Evolutionary conservation across 192 early-diverging fungal species (phyloP).

Genomic region (Backusella mclennaniae): DNA sequence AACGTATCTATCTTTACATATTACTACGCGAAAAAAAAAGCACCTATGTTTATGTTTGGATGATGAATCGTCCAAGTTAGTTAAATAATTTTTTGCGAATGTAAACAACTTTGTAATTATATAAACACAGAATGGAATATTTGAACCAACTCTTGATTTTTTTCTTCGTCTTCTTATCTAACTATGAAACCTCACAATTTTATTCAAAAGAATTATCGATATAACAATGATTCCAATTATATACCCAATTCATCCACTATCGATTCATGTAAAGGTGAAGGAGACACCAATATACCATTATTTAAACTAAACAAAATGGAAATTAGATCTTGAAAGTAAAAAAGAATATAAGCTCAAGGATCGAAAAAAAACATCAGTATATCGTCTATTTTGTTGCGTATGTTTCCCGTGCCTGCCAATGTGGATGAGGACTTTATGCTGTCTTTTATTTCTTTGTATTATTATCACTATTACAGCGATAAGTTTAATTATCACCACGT

Average conservation of each 20-base stretch:
- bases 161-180: neutral
- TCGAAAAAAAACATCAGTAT: neutral
- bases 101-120: neutral
- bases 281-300: neutral
- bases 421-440: constrained; percentile 5
- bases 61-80: neutral
- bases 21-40: neutral
- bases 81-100: neutral
- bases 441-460: constrained; percentile 14
- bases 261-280: neutral
- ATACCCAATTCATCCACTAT: neutral
- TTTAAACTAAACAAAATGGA: neutral
- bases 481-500: neutral
- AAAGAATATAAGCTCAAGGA: neutral
- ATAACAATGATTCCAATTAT: neutral
- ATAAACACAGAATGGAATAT: neutral
- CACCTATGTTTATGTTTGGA: neutral
- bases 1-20: neutral
- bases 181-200: neutral
- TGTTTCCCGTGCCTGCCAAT: constrained; percentile 21
- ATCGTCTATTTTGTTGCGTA: constrained; percentile 6
- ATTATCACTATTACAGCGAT: neutral
- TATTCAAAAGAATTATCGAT: neutral
- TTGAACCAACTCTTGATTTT: neutral
- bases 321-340: constrained; percentile 7